Conservation (phyloP, 148 eudicot genomes). For the Heliosperma pusillum region DNA sequence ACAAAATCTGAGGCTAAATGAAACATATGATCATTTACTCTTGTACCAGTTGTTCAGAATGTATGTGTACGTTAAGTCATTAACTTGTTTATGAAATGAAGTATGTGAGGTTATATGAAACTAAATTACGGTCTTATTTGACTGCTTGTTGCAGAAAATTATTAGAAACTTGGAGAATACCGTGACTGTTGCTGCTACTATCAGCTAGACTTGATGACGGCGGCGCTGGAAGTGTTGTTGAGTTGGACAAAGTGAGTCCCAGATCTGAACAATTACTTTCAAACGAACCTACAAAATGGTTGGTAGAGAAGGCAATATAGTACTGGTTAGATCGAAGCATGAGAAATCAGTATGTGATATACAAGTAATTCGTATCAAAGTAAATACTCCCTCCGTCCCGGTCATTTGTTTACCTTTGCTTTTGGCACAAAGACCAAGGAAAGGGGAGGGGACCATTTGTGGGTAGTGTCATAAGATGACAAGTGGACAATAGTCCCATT, state of each 20-base stretch:
- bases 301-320: not conserved
- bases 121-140: too few species aligned
- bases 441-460: too few species aligned
- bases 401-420: too few species aligned
- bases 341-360: not conserved
- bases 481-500: too few species aligned
- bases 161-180: not conserved
- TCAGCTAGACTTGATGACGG: slow-evolving; percentile 28
- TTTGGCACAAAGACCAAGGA: too few species aligned
- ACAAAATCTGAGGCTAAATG: not conserved
- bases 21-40: not conserved
- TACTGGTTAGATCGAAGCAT: not conserved
- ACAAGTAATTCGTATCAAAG: too few species aligned
- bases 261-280: slow-evolving; percentile 47
- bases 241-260: slow-evolving; percentile 37
- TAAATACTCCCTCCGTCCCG: too few species aligned
- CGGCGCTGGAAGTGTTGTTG: slow-evolving; percentile 24
- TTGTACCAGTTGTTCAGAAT: too few species aligned
- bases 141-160: not conserved
- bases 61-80: too few species aligned
- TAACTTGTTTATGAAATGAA: too few species aligned
- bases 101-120: not conserved
- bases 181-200: slow-evolving; percentile 15
- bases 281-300: slow-evolving; percentile 42
- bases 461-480: too few species aligned